Base-by-base conservation (phyloP, 1,284 basidiomycete species). In the Dichomitus squalens region DNA sequence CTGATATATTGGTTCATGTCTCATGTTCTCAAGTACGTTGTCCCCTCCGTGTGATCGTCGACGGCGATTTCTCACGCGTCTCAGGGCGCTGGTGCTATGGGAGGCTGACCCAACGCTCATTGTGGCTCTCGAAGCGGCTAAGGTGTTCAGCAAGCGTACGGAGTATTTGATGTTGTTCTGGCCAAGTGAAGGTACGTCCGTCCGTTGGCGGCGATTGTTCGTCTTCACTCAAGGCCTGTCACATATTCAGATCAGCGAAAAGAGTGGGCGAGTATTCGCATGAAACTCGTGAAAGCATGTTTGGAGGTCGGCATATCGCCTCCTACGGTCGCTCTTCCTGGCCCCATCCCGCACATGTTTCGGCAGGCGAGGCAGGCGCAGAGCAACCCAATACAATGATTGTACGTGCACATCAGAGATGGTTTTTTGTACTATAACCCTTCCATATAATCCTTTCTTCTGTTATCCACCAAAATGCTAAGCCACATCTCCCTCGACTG, bases 1-100 rank as follows among this genome's bases (percentile, higher is more conserved):
- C 87, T 86, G 66, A 77, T 84, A 25, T 87, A 87, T 69, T 90
- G 87, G 87, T 88, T 90, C 66, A 87, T 88, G 85, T 80, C 80
- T 18, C 87, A 90, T 68, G 79, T 88, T 47, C 78, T 75, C 58
- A 79, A 86, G 87, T 87, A 62, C 49, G 72, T 35, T 33, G 8
- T 52, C 0, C 41, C 44, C 21, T 49, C 47, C 39, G 21, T 23
- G 50, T 50, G 39, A 27, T 5, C 6, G 12, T 36, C 21, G 6
- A 41, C 46, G 33, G 33, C 11, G 12, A 20, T 51, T 46, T 38
- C 53, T 50, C 1, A 50, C 31, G 18, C 34, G 54, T 56, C 57
- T 44, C 66, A 88, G 86, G 55, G 78, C 81, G 2, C 68, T 90
- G 38, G 74, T 74, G 7, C 70, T 91, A 44, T 90, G 85, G 84